phyloP scores from a whole-genome alignment of 805 yeast genomes.

The Sungouiozyma ichnusensis region DNA sequence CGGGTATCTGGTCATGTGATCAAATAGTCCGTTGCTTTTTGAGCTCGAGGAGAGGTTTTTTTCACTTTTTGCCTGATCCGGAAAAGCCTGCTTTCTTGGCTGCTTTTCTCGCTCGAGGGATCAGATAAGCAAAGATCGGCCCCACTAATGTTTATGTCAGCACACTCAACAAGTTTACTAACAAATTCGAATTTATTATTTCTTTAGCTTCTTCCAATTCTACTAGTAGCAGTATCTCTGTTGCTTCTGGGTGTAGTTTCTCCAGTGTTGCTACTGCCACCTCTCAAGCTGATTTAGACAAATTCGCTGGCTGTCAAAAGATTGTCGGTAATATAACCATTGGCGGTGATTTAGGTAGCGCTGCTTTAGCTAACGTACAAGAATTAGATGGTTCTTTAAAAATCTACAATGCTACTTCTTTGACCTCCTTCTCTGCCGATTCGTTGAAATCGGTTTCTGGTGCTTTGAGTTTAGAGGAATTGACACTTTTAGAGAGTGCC shows the following conservation, averaged over 20 bases:
- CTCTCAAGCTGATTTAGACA: constrained; percentile 68
- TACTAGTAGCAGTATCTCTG: constrained; percentile 25
- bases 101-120: too few relatives aligned
- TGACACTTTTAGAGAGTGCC: constrained; percentile 57
- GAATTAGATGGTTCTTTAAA: constrained; percentile 68
- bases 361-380: constrained; percentile 64
- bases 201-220: constrained; percentile 8
- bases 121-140: too few relatives aligned
- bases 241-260: constrained; percentile 59
- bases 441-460: constrained; percentile 65
- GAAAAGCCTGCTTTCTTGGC: too few relatives aligned
- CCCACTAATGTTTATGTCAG: too few relatives aligned
- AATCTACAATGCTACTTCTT: constrained; percentile 52
- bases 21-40: too few relatives aligned
- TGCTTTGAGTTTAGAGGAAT: constrained; percentile 46
- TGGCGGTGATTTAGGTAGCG: constrained; percentile 51
- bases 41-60: too few relatives aligned
- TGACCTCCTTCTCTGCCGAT: constrained; percentile 68
- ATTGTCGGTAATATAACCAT: constrained; percentile 72
- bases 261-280: constrained; percentile 57
- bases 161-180: too few relatives aligned
- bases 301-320: constrained; percentile 61
- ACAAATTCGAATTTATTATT: not conserved
- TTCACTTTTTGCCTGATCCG: too few relatives aligned
- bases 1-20: too few relatives aligned